phyloP scores from a whole-genome alignment of 2,329 filamentous ascomycete genomes.

The Alternaria longipes region DNA sequence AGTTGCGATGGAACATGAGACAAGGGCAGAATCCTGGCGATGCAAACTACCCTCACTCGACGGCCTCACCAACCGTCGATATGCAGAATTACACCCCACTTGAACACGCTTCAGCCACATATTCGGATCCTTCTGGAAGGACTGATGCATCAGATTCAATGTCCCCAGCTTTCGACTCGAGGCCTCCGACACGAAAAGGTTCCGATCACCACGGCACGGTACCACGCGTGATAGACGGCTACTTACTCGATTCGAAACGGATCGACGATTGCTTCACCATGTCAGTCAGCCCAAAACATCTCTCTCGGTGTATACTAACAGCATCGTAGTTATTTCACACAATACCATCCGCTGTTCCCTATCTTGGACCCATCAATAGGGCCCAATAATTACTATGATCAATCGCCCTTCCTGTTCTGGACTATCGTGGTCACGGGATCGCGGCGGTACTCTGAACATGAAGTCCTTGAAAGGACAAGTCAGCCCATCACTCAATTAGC shows the following conservation, averaged over 20 bases:
- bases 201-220: constrained; percentile 34
- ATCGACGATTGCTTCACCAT: constrained; percentile 50
- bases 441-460: constrained; percentile 50
- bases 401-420: constrained; percentile 53
- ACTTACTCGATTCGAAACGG: constrained; percentile 43
- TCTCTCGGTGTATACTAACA: constrained; percentile 21
- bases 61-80: constrained; percentile 40
- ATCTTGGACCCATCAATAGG: constrained; percentile 43
- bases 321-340: constrained; percentile 42
- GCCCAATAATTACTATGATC: constrained; percentile 47
- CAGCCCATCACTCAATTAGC: constrained; percentile 50
- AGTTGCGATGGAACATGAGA: constrained; percentile 49
- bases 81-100: constrained; percentile 38
- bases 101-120: constrained; percentile 37
- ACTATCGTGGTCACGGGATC: constrained; percentile 52
- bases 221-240: constrained; percentile 42
- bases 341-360: constrained; percentile 47
- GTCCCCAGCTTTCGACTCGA: constrained; percentile 41
- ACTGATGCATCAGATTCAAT: constrained; percentile 42
- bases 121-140: constrained; percentile 39
- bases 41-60: constrained; percentile 37
- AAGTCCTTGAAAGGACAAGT: constrained; percentile 44
- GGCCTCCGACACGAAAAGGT: constrained; percentile 36
- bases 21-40: constrained; percentile 38
- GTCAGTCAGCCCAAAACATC: constrained; percentile 23